Base-by-base conservation (phyloP, 2,329 filamentous ascomycete genomes). In the Polytolypa hystricis region DNA sequence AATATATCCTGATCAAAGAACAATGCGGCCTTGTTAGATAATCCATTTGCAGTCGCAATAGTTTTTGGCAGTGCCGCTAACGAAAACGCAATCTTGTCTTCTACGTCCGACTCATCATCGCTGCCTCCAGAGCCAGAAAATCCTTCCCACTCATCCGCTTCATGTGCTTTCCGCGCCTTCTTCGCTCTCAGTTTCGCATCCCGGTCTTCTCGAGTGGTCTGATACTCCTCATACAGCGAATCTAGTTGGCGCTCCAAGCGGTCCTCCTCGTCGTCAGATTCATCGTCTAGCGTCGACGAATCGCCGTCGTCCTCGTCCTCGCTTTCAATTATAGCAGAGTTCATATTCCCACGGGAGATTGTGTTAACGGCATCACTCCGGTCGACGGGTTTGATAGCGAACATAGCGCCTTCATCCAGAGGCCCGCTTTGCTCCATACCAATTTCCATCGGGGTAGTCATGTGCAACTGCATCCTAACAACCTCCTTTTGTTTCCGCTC, bases 1-100 rank as follows among this genome's bases (percentile, higher is more conserved):
- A 98, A 98, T 27, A 98, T 81, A 47, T 95, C 87, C 55, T 95
- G 89, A 49, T 83, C 81, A 58, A 98, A 98, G 64, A 98, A 98
- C 42, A 81, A 73, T 7, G 80, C 74, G 6, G 91, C 91, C 44
- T 85, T 76, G 57, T 79, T 87, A 2, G 86, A 93, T n/a, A 96
- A 67, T 8, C 74, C 78, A 15, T 52, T 54, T 18, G 50, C 43
- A 21, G 55, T 43, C n/a, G 52, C 45, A 4, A 46, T 41, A 18
- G 41, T 39, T 16, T 27, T 17, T 20, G 28, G 35, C 8, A 35
- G 19, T 12, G 33, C 14, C n/a, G n/a, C n/a, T n/a, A n/a, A n/a
- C n/a, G n/a, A n/a, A n/a, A n/a, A n/a, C n/a, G n/a, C n/a, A 3
- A 60, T 61, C 4, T 72, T 67, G 2, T 47, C 47, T 15, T 30